phyloP scores from a whole-genome alignment of 2,329 filamentous ascomycete genomes.

The Trichoderma koningiopsis region DNA sequence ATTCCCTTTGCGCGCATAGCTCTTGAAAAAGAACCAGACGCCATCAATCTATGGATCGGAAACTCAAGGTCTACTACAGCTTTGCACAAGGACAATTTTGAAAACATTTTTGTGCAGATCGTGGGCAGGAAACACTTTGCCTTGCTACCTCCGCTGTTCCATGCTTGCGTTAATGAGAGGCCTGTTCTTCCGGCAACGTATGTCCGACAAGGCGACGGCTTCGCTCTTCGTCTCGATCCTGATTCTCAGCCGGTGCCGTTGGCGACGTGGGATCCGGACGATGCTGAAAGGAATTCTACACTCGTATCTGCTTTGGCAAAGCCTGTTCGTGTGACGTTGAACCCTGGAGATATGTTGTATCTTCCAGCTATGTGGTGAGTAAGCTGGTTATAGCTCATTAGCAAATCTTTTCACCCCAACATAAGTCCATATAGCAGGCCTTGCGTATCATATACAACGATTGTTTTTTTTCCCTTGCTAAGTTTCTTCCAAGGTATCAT shows the following conservation, averaged over 20 bases:
- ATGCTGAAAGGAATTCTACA: slow-evolving; percentile 52
- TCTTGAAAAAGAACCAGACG: slow-evolving; percentile 66
- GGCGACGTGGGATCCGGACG: slow-evolving; percentile 74
- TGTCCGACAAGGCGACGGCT: slow-evolving; percentile 36
- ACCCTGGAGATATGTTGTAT: slow-evolving; percentile 79
- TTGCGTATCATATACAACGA: neutral
- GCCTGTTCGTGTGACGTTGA: slow-evolving; percentile 67
- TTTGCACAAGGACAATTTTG: slow-evolving; percentile 80
- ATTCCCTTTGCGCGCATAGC: slow-evolving; percentile 76
- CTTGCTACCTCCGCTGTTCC: slow-evolving; percentile 70
- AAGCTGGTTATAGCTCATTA: neutral
- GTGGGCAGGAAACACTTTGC: slow-evolving; percentile 74
- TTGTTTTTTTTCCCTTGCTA: neutral
- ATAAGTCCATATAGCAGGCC: neutral
- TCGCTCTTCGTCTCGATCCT: slow-evolving; percentile 42
- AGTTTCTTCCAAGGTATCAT: slow-evolving; percentile 60
- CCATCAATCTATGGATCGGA: slow-evolving; percentile 82
- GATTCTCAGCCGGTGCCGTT: slow-evolving; percentile 58
- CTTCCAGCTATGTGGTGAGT: slow-evolving; percentile 75
- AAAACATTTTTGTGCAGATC: slow-evolving; percentile 81
- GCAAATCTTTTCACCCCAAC: neutral
- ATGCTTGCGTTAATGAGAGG: slow-evolving; percentile 69
- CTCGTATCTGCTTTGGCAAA: slow-evolving; percentile 60
- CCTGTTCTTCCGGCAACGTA: slow-evolving; percentile 62
- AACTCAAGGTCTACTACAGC: slow-evolving; percentile 70